Conservation (phyloP, 371 early-diverging fungal genomes). For the Smittium culicis region DNA sequence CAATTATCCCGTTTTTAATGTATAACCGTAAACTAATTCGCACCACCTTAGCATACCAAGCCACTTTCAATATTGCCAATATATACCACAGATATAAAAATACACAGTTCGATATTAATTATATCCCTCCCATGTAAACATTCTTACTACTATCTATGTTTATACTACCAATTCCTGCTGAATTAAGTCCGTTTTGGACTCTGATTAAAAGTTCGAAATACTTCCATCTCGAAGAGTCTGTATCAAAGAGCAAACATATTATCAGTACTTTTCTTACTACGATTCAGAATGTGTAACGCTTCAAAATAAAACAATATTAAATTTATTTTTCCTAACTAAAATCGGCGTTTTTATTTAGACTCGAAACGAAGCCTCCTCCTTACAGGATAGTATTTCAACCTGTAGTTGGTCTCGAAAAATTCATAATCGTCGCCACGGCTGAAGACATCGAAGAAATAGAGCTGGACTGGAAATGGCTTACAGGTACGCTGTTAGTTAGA, state of each 20-base stretch:
- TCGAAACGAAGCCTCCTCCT: slow-evolving; percentile 88
- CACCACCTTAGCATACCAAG: too few species aligned
- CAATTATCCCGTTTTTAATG: too few species aligned
- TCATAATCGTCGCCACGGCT: slow-evolving; percentile 50
- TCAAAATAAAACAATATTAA: slow-evolving; percentile 22
- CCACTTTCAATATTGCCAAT: too few species aligned
- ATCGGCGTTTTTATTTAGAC: slow-evolving; percentile 26
- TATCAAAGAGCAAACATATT: slow-evolving; percentile 36
- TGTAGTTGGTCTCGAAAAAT: slow-evolving; percentile 37
- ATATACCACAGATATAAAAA: too few species aligned
- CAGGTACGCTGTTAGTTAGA: slow-evolving; percentile 44
- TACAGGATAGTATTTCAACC: slow-evolving; percentile 72
- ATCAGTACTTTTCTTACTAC: slow-evolving; percentile 60
- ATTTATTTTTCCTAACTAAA: not conserved
- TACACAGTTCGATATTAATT: too few species aligned
- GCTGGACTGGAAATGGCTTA: slow-evolving; percentile 77
- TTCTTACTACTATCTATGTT: too few species aligned
- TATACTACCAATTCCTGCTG: slow-evolving; percentile 1
- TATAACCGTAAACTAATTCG: too few species aligned
- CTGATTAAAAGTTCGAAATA: slow-evolving; percentile 18
- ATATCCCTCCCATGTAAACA: too few species aligned
- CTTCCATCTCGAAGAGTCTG: slow-evolving; percentile 58
- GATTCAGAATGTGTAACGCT: slow-evolving; percentile 55
- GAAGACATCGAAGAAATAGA: slow-evolving; percentile 70
- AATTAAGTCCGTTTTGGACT: slow-evolving; percentile 10